Conservation (phyloP, 2,329 filamentous ascomycete genomes). For the Arthrobotrys iridis region DNA sequence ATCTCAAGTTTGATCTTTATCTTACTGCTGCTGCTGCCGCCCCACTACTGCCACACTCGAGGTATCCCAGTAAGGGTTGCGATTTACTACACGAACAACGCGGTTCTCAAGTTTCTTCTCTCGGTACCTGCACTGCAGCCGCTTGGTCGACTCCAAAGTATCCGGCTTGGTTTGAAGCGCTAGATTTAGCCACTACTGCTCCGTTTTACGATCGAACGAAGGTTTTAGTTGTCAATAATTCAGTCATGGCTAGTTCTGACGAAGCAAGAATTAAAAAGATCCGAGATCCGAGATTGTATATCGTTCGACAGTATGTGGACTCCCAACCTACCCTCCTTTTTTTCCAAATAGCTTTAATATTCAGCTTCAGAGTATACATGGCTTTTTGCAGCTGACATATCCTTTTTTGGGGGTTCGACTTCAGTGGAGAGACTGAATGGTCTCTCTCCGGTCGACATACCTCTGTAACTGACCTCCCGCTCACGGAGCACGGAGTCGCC, state of each 20-base stretch:
- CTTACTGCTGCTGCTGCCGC: background rate
- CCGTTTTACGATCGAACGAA: background rate
- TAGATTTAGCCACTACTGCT: slow-evolving; percentile 23
- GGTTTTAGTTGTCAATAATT: background rate
- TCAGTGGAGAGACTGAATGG: slow-evolving; percentile 87
- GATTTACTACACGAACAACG: slow-evolving; percentile 44
- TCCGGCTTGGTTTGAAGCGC: slow-evolving; percentile 23
- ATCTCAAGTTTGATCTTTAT: slow-evolving; percentile 9
- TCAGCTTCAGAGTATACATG: background rate
- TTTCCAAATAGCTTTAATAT: background rate
- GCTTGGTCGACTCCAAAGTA: background rate
- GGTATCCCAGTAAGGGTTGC: background rate
- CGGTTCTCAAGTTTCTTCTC: background rate
- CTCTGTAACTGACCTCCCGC: slow-evolving; percentile 82
- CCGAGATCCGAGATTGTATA: slow-evolving; percentile 50
- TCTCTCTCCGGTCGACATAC: slow-evolving; percentile 82
- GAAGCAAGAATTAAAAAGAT: slow-evolving; percentile 52
- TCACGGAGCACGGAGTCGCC: slow-evolving; percentile 83
- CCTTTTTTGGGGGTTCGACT: background rate
- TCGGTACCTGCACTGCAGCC: background rate
- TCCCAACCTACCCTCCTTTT: background rate
- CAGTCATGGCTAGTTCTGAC: slow-evolving; percentile 42
- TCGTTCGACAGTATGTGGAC: slow-evolving; percentile 45
- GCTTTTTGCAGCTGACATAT: background rate
- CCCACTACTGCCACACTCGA: background rate